Conservation (phyloP, 441 rosid species). For the Populus tomentosa region DNA sequence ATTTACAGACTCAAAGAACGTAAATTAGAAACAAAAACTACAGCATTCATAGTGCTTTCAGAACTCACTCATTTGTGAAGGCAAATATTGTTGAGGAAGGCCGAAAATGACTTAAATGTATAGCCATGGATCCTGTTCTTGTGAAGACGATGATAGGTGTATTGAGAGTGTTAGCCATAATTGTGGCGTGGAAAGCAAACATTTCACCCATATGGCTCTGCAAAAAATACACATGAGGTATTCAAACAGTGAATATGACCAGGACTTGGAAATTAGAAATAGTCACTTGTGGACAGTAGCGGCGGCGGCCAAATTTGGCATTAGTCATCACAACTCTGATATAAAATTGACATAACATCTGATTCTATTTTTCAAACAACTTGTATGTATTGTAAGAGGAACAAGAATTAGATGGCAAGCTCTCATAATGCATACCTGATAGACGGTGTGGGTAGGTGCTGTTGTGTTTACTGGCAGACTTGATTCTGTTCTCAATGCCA, state of each 20-base stretch:
- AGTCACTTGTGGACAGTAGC: background rate
- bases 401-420: background rate
- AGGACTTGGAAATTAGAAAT: background rate
- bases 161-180: slow-evolving; percentile 83
- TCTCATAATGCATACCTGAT: slow-evolving; percentile 45
- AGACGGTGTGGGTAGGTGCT: slow-evolving; percentile 47
- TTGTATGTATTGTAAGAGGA: background rate
- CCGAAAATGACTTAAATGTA: slow-evolving; percentile 77
- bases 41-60: background rate
- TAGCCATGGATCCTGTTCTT: slow-evolving; percentile 92
- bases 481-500: slow-evolving; percentile 83
- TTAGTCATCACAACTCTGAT: background rate
- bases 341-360: background rate
- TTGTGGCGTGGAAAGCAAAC: slow-evolving; percentile 95
- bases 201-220: slow-evolving; percentile 92
- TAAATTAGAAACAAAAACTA: background rate
- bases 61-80: slow-evolving; percentile 86
- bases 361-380: slow-evolving; percentile 1
- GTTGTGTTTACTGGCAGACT: slow-evolving; percentile 56
- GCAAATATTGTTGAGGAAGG: slow-evolving; percentile 87
- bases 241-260: slow-evolving; percentile 15
- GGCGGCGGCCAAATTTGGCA: background rate
- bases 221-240: slow-evolving; percentile 20
- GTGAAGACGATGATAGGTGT: slow-evolving; percentile 87
- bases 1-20: slow-evolving; percentile 3